These are phyloP conservation scores for Microdochium paspali DNA, from an alignment of 2,329 filamentous ascomycete species.

Conservation along the genomic window DNA sequence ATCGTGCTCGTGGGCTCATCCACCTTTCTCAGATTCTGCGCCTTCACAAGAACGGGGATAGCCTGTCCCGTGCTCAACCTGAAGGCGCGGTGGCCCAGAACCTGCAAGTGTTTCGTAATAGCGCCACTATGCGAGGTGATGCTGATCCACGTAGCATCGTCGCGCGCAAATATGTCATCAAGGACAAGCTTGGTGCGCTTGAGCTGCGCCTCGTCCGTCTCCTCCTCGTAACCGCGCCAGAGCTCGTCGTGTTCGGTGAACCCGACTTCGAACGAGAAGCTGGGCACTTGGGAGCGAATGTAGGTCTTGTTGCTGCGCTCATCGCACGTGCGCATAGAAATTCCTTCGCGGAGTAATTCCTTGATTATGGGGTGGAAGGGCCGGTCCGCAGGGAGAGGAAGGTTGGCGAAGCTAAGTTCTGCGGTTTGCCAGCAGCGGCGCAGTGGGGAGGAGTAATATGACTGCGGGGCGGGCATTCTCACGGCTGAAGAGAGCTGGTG, in stretches of 20 bases:
- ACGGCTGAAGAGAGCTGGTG: constrained; percentile 34
- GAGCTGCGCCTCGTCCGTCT: constrained; percentile 37
- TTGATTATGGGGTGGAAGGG: constrained; percentile 53
- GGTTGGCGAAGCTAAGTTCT: constrained; percentile 46
- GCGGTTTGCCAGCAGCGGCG: constrained; percentile 55
- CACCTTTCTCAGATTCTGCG: constrained; percentile 26
- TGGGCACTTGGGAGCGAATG: constrained; percentile 42
- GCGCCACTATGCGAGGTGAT: constrained; percentile 53
- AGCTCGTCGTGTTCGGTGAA: constrained; percentile 47
- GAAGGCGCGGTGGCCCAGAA: constrained; percentile 53
- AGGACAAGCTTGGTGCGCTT: constrained; percentile 37
- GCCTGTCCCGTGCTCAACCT: constrained; percentile 55
- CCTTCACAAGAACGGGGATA: constrained; percentile 58
- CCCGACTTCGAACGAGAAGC: constrained; percentile 46
- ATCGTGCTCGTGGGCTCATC: constrained; percentile 21
- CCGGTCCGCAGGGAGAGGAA: constrained; percentile 37
- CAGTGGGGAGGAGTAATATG: constrained; percentile 57
- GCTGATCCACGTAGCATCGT: constrained; percentile 45
- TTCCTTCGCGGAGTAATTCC: constrained; percentile 55
- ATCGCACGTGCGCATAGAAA: constrained; percentile 62
- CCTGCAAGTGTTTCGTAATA: constrained; percentile 40
- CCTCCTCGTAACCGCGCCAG: constrained; percentile 30
- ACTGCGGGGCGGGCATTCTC: constrained; percentile 51
- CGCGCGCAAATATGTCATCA: constrained; percentile 45
- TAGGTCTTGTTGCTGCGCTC: constrained; percentile 43